Percentiles rank a stretch among this genome's conserved stretches.
These are phyloP conservation scores for Candida sp. DNA, from an alignment of 1,139 yeast species.

Conservation along the genomic window DNA sequence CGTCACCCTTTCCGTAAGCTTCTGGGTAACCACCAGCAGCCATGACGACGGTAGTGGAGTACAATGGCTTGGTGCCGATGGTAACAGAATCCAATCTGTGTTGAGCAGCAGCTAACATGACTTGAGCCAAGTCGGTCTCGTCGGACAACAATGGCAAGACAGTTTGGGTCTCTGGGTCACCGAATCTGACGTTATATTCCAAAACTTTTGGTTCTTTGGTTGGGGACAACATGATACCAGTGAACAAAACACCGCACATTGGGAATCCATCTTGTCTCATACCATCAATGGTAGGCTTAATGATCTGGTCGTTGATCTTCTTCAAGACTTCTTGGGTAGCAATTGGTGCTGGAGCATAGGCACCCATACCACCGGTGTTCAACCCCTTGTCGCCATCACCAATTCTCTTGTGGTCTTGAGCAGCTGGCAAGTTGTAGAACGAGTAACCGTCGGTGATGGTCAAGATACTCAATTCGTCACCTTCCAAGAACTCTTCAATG, in stretches of 20 bases:
- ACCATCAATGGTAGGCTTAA: conserved; percentile 94
- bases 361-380: conserved; percentile 99
- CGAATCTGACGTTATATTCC: conserved; percentile 97
- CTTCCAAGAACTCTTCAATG: conserved; percentile 94
- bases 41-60: conserved; percentile 92
- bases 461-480: conserved; percentile 94
- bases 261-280: conserved; percentile 97
- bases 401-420: conserved; percentile 97
- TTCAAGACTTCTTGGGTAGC: conserved; percentile 72
- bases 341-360: conserved; percentile 97
- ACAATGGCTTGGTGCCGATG: conserved; percentile 63
- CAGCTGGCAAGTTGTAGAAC: conserved; percentile 90
- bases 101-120: conserved; percentile 93
- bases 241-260: conserved; percentile 93
- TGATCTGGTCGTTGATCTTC: conserved; percentile 71
- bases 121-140: conserved; percentile 90
- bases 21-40: conserved; percentile 99
- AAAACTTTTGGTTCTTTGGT: conserved; percentile 87
- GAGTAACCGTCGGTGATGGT: conserved; percentile 96
- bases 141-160: conserved; percentile 84
- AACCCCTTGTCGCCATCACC: conserved; percentile 94
- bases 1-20: conserved; percentile 83
- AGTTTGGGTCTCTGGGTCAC: conserved; percentile 99
- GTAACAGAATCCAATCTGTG: conserved; percentile 89
- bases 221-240: conserved; percentile 93